These are phyloP conservation scores for Mycena kentingensis DNA, from an alignment of 768 basidiomycete species.

Conservation along the genomic window DNA sequence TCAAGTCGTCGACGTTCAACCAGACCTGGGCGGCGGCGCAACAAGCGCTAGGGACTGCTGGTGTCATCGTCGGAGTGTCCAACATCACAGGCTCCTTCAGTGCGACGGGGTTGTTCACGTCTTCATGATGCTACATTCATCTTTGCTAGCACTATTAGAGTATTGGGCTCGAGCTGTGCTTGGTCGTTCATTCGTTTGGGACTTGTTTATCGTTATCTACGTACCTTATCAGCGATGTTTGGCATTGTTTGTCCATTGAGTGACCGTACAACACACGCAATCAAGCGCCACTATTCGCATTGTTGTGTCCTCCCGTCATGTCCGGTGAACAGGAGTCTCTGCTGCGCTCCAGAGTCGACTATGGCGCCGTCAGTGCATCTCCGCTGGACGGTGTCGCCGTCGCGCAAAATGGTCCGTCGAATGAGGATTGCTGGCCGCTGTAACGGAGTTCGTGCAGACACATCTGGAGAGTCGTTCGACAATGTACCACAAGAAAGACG, in stretches of 20 bases:
- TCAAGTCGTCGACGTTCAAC: slow-evolving; percentile 47
- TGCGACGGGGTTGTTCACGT: slow-evolving; percentile 26
- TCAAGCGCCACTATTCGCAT: no score
- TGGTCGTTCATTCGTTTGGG: not conserved
- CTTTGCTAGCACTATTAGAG: no score
- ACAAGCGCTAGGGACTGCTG: slow-evolving; percentile 35
- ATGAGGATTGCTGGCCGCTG: not conserved
- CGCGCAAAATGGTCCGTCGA: slow-evolving; percentile 13
- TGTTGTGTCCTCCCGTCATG: no score
- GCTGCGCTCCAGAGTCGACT: not conserved
- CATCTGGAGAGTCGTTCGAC: slow-evolving; percentile 19
- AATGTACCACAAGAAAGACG: slow-evolving; percentile 20
- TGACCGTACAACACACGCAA: no score
- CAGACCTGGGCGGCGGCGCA: slow-evolving; percentile 51
- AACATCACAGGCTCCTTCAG: slow-evolving; percentile 51
- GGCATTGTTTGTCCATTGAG: no score
- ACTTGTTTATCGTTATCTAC: not conserved
- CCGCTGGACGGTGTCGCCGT: slow-evolving; percentile 22
- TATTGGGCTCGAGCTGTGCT: no score
- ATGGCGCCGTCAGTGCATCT: slow-evolving; percentile 10
- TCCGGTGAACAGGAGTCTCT: no score
- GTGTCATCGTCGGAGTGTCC: slow-evolving; percentile 36
- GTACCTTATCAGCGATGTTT: no score
- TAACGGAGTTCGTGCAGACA: not conserved
- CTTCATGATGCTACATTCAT: no score